Base-by-base conservation (phyloP, 495 filamentous ascomycete genomes). In the Thermothielavioides terrestris region DNA sequence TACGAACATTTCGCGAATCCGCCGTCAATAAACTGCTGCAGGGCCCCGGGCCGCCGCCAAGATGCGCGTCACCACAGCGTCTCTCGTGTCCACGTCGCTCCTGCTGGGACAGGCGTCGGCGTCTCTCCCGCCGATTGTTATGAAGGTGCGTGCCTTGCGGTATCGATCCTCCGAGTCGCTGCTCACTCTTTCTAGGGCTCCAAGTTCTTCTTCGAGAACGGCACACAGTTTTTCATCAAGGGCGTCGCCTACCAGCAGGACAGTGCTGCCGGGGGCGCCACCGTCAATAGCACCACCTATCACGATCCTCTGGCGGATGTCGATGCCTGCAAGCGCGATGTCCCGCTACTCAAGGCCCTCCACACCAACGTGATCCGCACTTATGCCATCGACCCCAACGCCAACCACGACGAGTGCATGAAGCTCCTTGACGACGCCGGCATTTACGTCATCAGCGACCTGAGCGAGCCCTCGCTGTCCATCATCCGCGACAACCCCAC, bases 401-500 rank as follows among this genome's bases (percentile, higher is more conserved):
- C 71, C 48, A 77, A 95, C 68, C 92, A 98, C 72, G 70, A 70
- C n/a, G 70, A 68, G 7, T 96, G 91, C 71, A 96, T 98, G 91
- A 66, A 77, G 48, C 62, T 89, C 59, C 75, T 98, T 17, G 71
- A 84, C 17, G 81, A 86, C 46, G 88, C 86, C 23, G 92, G 89
- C 52, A 98, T 98, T 69, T 98, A 98, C 65, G 79, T 98, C 31
- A 80, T 98, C 55, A 81, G 87, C 43, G 92, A 97, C 69, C 74
- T 98, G 47, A 86, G 85, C 23, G 77, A 88, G 58, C 90, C 92
- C 3, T 67, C 69, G 5, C 56, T 76, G 31, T 95, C 92, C 12
- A 94, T 98, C 73, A 85, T 90, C 73, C 82, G 90, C 32, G 77
- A 83, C 59, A 70, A 74, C 36, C 87, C 92, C 6, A 42, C 60